Conservation (phyloP, 2,329 filamentous ascomycete genomes). For the Polytolypa hystricis region DNA sequence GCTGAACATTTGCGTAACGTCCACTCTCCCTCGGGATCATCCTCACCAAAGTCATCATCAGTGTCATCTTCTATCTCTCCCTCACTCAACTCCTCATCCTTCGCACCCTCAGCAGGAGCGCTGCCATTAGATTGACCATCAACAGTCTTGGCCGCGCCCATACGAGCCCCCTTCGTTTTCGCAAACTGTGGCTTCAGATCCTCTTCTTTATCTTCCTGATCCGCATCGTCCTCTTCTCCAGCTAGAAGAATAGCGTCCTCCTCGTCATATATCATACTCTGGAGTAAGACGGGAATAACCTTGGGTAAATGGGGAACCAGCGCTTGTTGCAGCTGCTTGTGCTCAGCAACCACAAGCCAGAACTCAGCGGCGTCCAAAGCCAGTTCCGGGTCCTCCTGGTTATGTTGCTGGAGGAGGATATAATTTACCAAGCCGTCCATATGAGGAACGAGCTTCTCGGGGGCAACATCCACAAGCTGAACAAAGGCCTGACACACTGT, state of each 20-base stretch:
- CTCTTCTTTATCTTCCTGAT: conserved; percentile 77
- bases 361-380: conserved; percentile 94
- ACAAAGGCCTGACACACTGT: conserved; percentile 92
- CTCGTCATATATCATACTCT: conserved; percentile 93
- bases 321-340: conserved; percentile 63
- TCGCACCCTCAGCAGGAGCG: conserved; percentile 40
- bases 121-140: conserved; percentile 30
- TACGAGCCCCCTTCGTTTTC: conserved; percentile 52
- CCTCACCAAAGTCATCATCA: conserved; percentile 55
- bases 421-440: conserved; percentile 84
- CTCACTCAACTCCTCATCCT: conserved; percentile 71
- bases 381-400: conserved; percentile 70
- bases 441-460: conserved; percentile 82
- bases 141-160: conserved; percentile 39
- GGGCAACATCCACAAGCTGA: conserved; percentile 77
- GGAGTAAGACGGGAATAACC: conserved; percentile 80
- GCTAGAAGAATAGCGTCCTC: conserved; percentile 83
- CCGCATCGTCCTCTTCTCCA: conserved; percentile 76
- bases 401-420: conserved; percentile 79
- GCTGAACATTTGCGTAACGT: conserved; percentile 95
- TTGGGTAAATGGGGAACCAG: conserved; percentile 68
- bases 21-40: conserved; percentile 84
- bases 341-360: conserved; percentile 88
- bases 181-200: conserved; percentile 92
- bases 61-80: conserved; percentile 66